Conservation (phyloP, 78 protist species). For the Pelomyxa schiedti region DNA sequence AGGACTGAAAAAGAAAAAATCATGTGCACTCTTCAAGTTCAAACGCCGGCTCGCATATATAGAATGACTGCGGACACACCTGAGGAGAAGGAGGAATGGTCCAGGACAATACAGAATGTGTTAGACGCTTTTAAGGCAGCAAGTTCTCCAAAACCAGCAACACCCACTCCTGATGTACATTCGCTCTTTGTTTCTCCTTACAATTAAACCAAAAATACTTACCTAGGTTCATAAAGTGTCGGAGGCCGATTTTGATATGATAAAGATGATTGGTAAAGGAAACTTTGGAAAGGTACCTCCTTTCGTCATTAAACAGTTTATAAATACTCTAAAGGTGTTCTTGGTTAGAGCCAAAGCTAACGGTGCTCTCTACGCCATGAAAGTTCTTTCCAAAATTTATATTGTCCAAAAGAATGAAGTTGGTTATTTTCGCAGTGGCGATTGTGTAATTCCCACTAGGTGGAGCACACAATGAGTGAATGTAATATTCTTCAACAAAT, state of each 20-base stretch:
- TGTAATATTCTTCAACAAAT: slow-evolving; percentile 26
- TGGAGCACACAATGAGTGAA: slow-evolving; percentile 61
- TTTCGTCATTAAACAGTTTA: too few species aligned
- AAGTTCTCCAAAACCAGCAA: too few species aligned
- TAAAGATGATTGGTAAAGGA: slow-evolving; percentile 54
- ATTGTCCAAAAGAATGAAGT: background rate
- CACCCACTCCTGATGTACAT: too few species aligned
- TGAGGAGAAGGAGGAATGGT: slow-evolving; percentile 35
- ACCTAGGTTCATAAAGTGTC: too few species aligned
- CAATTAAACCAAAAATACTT: too few species aligned
- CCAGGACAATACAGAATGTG: slow-evolving; percentile 10
- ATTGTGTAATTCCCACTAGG: background rate
- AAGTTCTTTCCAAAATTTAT: background rate
- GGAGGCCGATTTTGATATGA: slow-evolving; percentile 48
- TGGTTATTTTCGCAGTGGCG: too few species aligned
- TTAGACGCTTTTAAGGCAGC: slow-evolving; percentile 6
- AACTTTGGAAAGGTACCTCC: slow-evolving; percentile 70
- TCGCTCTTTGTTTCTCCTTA: too few species aligned
- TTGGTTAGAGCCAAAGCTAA: background rate
- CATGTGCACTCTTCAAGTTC: slow-evolving; percentile 40
- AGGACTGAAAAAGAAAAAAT: slow-evolving; percentile 27
- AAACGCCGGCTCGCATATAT: slow-evolving; percentile 41
- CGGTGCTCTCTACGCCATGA: slow-evolving; percentile 1
- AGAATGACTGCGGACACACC: slow-evolving; percentile 35
- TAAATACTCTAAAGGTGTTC: too few species aligned